A percentile compares a stretch with the other conserved stretches of the same genome.
Evolutionary conservation across 768 basidiomycete genomes (phyloP).

Genomic region (Pleurotus cornucopiae): DNA sequence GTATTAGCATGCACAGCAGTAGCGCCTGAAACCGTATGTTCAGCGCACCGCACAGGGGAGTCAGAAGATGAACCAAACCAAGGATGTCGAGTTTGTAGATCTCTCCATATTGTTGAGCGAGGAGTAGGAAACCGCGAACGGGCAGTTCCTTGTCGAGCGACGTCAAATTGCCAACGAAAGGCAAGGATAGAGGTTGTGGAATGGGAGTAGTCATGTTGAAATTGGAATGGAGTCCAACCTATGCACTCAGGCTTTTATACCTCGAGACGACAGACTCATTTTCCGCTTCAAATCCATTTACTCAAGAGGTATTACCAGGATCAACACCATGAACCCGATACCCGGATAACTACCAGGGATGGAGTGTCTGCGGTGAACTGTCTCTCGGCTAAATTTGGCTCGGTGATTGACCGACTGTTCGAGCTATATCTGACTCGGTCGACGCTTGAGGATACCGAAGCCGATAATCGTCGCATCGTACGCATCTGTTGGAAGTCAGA

Average conservation of each 20-base stretch:
- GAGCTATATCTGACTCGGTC: too few relatives aligned
- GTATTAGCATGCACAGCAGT: constrained; percentile 25
- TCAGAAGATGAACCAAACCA: constrained; percentile 18
- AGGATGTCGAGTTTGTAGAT: constrained; percentile 34
- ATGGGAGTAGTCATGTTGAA: constrained; percentile 30
- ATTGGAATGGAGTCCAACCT: not conserved
- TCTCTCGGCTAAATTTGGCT: too few relatives aligned
- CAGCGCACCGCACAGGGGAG: not conserved
- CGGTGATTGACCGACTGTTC: too few relatives aligned
- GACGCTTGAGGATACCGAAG: too few relatives aligned
- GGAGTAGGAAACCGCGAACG: constrained; percentile 26
- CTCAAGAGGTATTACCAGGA: not conserved
- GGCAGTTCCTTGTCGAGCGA: constrained; percentile 32
- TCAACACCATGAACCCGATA: too few relatives aligned
- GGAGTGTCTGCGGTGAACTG: too few relatives aligned
- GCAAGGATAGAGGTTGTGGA: constrained; percentile 36
- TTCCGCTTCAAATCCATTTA: not conserved
- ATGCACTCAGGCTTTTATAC: not conserved
- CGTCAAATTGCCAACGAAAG: constrained; percentile 37
- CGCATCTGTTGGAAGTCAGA: too few relatives aligned
- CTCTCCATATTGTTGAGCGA: constrained; percentile 34
- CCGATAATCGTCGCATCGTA: too few relatives aligned
- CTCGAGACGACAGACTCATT: not conserved
- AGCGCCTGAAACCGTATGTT: constrained; percentile 16
- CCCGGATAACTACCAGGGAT: too few relatives aligned